Evolutionary conservation across 768 basidiomycete species (phyloP).

Genomic region (Clavaria fumosa): DNA sequence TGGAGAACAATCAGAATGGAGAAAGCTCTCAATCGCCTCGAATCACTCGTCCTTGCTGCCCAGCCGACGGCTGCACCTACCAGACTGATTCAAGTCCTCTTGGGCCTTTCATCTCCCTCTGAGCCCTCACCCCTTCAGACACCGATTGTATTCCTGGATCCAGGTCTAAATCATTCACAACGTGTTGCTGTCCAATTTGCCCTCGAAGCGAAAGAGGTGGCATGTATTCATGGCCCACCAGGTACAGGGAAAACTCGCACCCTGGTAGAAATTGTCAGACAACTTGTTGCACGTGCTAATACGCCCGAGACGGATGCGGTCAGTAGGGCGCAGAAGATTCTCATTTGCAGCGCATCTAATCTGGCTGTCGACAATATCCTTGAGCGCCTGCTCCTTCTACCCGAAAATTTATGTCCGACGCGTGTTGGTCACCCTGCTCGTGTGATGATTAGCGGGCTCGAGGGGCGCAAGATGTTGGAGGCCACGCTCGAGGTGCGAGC

Average conservation of each 20-base stretch:
- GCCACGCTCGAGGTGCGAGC: conserved; percentile 64
- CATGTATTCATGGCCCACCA: conserved; percentile 96
- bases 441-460: conserved; percentile 64
- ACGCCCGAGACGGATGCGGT: conserved; percentile 31
- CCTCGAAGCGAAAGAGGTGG: conserved; percentile 66
- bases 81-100: conserved; percentile 48
- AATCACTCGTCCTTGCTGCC: conserved; percentile 27
- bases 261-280: conserved; percentile 83
- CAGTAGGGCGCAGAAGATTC: conserved; percentile 41
- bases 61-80: conserved; percentile 23
- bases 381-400: conserved; percentile 60
- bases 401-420: conserved; percentile 48
- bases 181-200: conserved; percentile 71
- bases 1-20: conserved; percentile 53
- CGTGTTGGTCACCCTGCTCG: conserved; percentile 95
- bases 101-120: conserved; percentile 45
- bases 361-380: conserved; percentile 93
- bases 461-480: conserved; percentile 47
- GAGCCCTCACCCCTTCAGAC: conserved; percentile 20
- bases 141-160: conserved; percentile 60
- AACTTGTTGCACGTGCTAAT: no score
- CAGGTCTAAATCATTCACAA: conserved; percentile 69
- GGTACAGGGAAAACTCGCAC: conserved; percentile 96
- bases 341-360: conserved; percentile 90
- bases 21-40: conserved; percentile 54